Conservation (phyloP, 2,329 filamentous ascomycete species). For the Tolypocladium sp. region DNA sequence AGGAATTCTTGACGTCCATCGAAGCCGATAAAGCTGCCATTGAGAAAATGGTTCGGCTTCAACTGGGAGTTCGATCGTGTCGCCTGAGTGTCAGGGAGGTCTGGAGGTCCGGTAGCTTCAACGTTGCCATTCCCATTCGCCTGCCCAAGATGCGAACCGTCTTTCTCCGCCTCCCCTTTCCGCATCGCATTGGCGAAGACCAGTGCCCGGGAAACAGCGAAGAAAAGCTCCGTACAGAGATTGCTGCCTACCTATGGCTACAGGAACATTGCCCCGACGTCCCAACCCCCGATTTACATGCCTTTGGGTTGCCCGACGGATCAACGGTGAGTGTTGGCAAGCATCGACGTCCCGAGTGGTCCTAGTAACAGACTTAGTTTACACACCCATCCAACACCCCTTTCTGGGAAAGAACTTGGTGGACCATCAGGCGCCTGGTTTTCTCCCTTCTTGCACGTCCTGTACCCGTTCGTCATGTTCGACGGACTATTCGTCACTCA, state of each 20-base stretch:
- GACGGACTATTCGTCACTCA: background rate
- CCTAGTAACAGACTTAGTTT: background rate
- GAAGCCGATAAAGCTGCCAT: too few species aligned
- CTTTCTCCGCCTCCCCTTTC: constrained; percentile 1
- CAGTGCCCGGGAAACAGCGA: constrained; percentile 11
- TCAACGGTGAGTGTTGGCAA: constrained; percentile 1
- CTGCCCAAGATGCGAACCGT: constrained; percentile 21
- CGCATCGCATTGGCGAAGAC: background rate
- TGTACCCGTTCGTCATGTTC: background rate
- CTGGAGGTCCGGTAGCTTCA: background rate
- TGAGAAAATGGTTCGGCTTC: too few species aligned
- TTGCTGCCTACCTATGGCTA: constrained; percentile 17
- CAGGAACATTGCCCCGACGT: constrained; percentile 14
- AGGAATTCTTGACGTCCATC: too few species aligned
- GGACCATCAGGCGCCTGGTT: background rate
- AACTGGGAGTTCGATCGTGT: too few species aligned
- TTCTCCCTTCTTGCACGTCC: background rate
- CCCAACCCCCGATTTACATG: constrained; percentile 13
- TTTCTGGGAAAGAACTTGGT: background rate
- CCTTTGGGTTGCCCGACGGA: constrained; percentile 16
- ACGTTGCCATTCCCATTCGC: constrained; percentile 27
- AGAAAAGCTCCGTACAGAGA: constrained; percentile 18
- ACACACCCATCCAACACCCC: background rate
- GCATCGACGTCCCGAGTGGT: background rate
- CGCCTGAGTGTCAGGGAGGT: too few species aligned